phyloP scores from a whole-genome alignment of 2,329 filamentous ascomycete genomes.

The Aspergillus sp. region DNA sequence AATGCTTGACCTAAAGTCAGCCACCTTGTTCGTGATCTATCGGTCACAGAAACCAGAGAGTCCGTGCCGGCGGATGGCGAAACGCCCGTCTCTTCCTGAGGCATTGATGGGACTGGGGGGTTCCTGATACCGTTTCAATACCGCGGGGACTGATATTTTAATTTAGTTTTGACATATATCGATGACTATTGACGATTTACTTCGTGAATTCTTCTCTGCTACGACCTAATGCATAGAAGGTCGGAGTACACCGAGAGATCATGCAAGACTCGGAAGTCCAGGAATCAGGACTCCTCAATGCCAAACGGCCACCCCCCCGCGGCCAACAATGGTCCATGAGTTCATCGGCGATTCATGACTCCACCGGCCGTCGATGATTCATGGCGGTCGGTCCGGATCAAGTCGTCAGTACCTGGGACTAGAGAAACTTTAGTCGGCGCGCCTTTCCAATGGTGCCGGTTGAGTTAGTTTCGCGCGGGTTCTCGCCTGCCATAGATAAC shows the following conservation, averaged over 20 bases:
- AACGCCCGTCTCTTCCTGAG: constrained; percentile 2
- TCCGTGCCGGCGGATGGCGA: neutral
- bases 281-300: neutral
- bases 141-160: neutral
- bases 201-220: too few relatives aligned
- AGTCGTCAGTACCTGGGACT: constrained; percentile 25
- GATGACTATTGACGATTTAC: too few relatives aligned
- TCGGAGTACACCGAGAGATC: too few relatives aligned
- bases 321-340: constrained; percentile 2
- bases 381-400: constrained; percentile 22
- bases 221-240: too few relatives aligned
- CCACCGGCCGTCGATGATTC: constrained; percentile 24
- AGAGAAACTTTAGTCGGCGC: constrained; percentile 10
- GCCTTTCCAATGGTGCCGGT: neutral
- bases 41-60: too few relatives aligned
- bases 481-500: neutral
- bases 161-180: too few relatives aligned
- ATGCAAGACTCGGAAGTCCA: neutral
- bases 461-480: neutral
- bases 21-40: neutral
- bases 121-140: constrained; percentile 18
- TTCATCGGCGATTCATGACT: constrained; percentile 12
- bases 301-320: neutral
- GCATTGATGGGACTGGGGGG: constrained; percentile 1
- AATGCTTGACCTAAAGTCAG: neutral